Percentiles rank a stretch among this genome's conserved stretches.
Conservation (phyloP, 1,284 basidiomycete genomes). For the Xanthoconium separans region DNA sequence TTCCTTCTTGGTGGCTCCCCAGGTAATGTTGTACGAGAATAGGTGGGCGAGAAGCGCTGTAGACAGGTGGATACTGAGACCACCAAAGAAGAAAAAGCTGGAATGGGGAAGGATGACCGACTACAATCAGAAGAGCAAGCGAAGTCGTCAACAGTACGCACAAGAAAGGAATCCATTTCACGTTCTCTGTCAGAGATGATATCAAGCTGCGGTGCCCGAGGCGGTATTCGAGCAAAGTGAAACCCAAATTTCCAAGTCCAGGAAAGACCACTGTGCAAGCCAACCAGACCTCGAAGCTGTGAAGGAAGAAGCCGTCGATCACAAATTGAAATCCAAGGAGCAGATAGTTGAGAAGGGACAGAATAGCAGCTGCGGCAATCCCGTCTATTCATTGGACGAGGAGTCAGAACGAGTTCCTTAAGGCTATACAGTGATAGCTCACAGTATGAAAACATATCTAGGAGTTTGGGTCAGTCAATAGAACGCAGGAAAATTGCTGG, state of each 20-base stretch:
- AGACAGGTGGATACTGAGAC: conserved; percentile 71
- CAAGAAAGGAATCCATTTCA: conserved; percentile 81
- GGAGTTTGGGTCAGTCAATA: conserved; percentile 15
- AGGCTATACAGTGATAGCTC: conserved; percentile 17
- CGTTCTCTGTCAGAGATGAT: conserved; percentile 56
- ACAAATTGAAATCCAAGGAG: conserved; percentile 64
- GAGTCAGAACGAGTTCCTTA: not conserved
- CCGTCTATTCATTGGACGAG: conserved; percentile 49
- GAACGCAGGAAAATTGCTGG: conserved; percentile 33
- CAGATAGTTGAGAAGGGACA: conserved; percentile 71
- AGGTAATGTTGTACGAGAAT: conserved; percentile 83
- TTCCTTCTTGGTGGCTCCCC: conserved; percentile 81
- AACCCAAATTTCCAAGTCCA: conserved; percentile 68
- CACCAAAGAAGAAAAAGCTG: conserved; percentile 86
- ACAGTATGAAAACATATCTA: conserved; percentile 87
- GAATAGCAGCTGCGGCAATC: conserved; percentile 64
- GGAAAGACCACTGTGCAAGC: conserved; percentile 78
- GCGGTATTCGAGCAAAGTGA: conserved; percentile 74
- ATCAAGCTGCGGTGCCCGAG: conserved; percentile 57
- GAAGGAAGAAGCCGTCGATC: conserved; percentile 68
- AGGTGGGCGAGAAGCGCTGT: conserved; percentile 75
- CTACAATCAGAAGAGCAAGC: conserved; percentile 24
- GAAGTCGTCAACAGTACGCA: conserved; percentile 38
- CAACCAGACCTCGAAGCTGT: conserved; percentile 75
- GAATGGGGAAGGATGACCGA: conserved; percentile 1